Conservation (phyloP, 352 stramenopile species). For the Peronospora belbahrii region DNA sequence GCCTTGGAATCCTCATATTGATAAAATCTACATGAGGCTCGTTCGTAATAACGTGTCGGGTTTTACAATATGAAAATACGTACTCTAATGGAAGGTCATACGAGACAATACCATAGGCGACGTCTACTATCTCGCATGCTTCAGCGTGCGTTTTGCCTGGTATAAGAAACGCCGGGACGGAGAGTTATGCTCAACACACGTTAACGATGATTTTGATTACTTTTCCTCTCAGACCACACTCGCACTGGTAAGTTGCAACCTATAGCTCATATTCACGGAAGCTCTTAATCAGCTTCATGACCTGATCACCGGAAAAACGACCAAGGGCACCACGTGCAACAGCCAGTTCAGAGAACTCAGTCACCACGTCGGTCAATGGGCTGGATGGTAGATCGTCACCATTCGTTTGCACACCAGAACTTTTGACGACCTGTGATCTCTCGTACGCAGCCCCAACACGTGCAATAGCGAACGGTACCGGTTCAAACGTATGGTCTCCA, state of each 20-base stretch:
- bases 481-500: constrained; percentile 84
- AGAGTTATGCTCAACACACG: constrained; percentile 5
- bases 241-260: constrained; percentile 8
- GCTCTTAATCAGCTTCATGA: constrained; percentile 77
- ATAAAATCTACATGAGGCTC: too few relatives aligned
- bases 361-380: constrained; percentile 44
- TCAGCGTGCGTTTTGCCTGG: too few relatives aligned
- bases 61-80: too few relatives aligned
- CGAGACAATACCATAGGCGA: too few relatives aligned
- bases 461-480: constrained; percentile 73
- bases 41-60: too few relatives aligned
- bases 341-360: constrained; percentile 57
- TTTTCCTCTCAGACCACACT: constrained; percentile 1
- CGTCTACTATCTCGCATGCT: too few relatives aligned
- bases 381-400: constrained; percentile 4
- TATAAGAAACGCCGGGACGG: background rate
- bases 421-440: constrained; percentile 22
- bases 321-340: constrained; percentile 64
- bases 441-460: constrained; percentile 32
- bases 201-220: constrained; percentile 11
- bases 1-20: background rate
- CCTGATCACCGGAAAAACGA: constrained; percentile 76
- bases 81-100: too few relatives aligned
- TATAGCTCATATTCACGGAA: constrained; percentile 49
- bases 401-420: background rate